A percentile compares a stretch with the other conserved stretches of the same genome.
Evolutionary conservation across 1,284 basidiomycete species (phyloP).

Genomic region (Laetiporus sulphureus): DNA sequence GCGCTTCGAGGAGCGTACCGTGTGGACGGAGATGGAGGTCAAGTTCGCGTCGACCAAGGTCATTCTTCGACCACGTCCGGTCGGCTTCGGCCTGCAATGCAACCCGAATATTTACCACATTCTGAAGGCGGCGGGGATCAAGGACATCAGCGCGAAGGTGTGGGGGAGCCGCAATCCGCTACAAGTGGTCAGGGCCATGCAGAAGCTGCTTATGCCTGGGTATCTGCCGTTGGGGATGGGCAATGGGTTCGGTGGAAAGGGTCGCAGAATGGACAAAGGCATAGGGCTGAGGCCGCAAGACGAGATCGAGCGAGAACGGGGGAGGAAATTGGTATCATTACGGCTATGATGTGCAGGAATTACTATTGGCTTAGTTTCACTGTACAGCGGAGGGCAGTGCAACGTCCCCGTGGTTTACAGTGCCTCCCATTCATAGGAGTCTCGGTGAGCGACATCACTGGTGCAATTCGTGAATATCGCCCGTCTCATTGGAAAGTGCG

Average conservation of each 20-base stretch:
- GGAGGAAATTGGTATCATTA: constrained; percentile 31
- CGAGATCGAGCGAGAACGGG: constrained; percentile 67
- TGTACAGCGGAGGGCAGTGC: too few relatives aligned
- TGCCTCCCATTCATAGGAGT: too few relatives aligned
- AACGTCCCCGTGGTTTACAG: too few relatives aligned
- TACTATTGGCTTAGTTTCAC: too few relatives aligned
- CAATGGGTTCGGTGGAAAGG: constrained; percentile 67
- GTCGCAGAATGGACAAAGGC: constrained; percentile 62
- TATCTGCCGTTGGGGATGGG: constrained; percentile 73
- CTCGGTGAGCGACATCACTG: too few relatives aligned
- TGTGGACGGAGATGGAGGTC: constrained; percentile 81
- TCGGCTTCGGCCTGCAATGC: constrained; percentile 89
- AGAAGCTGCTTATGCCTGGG: constrained; percentile 64
- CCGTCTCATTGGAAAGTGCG: too few relatives aligned
- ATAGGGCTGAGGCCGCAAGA: constrained; percentile 55
- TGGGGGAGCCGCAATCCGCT: constrained; percentile 87
- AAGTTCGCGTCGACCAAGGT: constrained; percentile 88
- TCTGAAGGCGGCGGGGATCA: constrained; percentile 89
- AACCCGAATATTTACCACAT: constrained; percentile 88
- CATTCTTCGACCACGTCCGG: constrained; percentile 82
- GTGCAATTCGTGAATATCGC: too few relatives aligned
- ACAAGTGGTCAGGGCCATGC: constrained; percentile 51
- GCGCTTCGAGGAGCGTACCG: constrained; percentile 84
- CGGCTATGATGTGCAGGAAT: too few relatives aligned
- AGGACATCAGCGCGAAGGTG: constrained; percentile 91